These are phyloP conservation scores for Marasmius sp. DNA, from an alignment of 1,284 basidiomycete species.

Conservation along the genomic window DNA sequence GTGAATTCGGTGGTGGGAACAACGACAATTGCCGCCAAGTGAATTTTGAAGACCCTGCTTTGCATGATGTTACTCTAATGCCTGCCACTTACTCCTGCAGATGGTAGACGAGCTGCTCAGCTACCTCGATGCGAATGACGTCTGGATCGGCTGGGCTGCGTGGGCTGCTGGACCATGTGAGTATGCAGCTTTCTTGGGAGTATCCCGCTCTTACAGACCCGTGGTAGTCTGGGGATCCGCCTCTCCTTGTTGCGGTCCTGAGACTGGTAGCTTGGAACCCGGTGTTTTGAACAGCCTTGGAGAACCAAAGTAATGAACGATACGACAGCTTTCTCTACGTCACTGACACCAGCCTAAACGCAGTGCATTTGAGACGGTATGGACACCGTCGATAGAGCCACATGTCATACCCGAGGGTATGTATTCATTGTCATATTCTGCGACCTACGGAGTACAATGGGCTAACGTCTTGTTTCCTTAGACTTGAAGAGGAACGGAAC, in stretches of 20 bases:
- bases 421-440: conserved; percentile 16
- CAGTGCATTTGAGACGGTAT: conserved; percentile 43
- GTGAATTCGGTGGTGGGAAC: conserved; percentile 44
- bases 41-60: neutral
- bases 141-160: conserved; percentile 46
- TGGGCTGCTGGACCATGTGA: conserved; percentile 48
- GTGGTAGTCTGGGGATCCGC: conserved; percentile 41
- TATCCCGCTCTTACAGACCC: neutral
- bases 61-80: neutral
- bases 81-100: conserved; percentile 15
- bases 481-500: conserved; percentile 10
- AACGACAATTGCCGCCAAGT: conserved; percentile 41
- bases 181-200: conserved; percentile 12
- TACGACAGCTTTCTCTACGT: too few species aligned
- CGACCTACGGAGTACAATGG: neutral
- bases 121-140: conserved; percentile 41
- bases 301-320: conserved; percentile 28
- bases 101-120: conserved; percentile 37
- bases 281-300: conserved; percentile 36
- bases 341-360: neutral
- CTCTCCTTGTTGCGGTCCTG: conserved; percentile 44
- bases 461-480: neutral
- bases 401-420: conserved; percentile 34
- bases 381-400: conserved; percentile 40
- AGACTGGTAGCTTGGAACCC: conserved; percentile 45